phyloP scores from a whole-genome alignment of 345 rosid species.

The Murraya koenigii region DNA sequence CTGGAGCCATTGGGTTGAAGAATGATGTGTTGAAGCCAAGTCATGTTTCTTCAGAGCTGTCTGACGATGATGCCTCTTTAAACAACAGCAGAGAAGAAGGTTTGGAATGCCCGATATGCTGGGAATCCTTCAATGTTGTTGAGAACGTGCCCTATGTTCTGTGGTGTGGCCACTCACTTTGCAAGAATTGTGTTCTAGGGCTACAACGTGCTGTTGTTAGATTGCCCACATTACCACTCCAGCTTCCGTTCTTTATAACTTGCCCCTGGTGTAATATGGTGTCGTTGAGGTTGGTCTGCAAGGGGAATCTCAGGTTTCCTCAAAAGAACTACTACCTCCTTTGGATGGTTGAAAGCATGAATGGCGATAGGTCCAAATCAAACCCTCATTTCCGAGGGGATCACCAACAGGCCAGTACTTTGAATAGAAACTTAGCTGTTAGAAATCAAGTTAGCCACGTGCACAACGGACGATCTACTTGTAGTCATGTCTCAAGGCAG shows the following conservation, averaged over 20 bases:
- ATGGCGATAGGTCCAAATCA: constrained; percentile 43
- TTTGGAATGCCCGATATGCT: constrained; percentile 86
- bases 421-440: constrained; percentile 17
- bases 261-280: constrained; percentile 90
- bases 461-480: constrained; percentile 23
- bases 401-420: constrained; percentile 29
- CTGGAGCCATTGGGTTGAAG: constrained; percentile 38
- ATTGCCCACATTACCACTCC: constrained; percentile 67
- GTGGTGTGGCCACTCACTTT: constrained; percentile 94
- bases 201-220: constrained; percentile 76
- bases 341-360: constrained; percentile 72
- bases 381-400: constrained; percentile 25
- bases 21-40: constrained; percentile 30
- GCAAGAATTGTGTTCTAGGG: constrained; percentile 79
- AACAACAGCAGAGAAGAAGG: constrained; percentile 61
- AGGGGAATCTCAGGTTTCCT: constrained; percentile 59
- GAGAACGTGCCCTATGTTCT: constrained; percentile 85
- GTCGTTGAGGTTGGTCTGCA: constrained; percentile 72
- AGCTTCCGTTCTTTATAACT: constrained; percentile 80
- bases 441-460: constrained; percentile 23
- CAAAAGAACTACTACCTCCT: constrained; percentile 63
- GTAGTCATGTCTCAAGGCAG: constrained; percentile 21
- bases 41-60: constrained; percentile 54
- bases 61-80: constrained; percentile 68
- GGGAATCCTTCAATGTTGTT: constrained; percentile 88